Evolutionary conservation across 2,329 filamentous ascomycete species (phyloP), one percentile per base, ranked within the genome.

Genomic region (Sporothrix schenckii): DNA sequence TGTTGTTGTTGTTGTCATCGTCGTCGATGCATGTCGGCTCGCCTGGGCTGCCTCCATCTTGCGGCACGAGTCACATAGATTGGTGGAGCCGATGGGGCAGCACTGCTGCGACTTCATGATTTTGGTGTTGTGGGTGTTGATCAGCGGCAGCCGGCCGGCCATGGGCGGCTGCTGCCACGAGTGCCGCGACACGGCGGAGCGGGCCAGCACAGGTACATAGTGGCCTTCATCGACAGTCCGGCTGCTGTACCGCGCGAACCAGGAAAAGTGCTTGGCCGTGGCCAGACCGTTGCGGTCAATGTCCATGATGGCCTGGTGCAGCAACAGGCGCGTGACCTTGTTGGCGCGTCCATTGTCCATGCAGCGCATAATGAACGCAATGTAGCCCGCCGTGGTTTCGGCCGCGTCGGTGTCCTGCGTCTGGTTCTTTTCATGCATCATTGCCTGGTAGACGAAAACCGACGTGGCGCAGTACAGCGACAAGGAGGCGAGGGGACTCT

Each of bases 281-380:
- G 76, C 73, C 34, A 87, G 76, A 1, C 79, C 80, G 72, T 83
- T 85, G 44, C 78, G 77, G 49, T 93, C 88, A 10, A 97, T 87
- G 75, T 97, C 94, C n/a, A 94, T 84, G 71, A 93, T 87, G 0
- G 94, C 82, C 77, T 97, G 94, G 13, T 91, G 89, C n/a, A 97
- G 82, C 77, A 97, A 97, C 0, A 92, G 92, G 58, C 91, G 88
- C 0, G 92, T 94, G 41, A 97, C 86, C 1, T 88, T 83, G 76
- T 95, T 93, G 69, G 88, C 87, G 50, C 86, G 86, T 66, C 91
- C 91, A 72, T 89, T 87, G 68, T 92, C 89, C 88, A 97, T 93
- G 4, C 91, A 91, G 21, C 87, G 85, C 4, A 97, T 81, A 52
- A 97, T 83, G 74, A 94, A 93, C 75, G 94, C 89, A 6, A 97